Base-by-base conservation (phyloP, 1,284 basidiomycete genomes). In the Trichosporon sp. region DNA sequence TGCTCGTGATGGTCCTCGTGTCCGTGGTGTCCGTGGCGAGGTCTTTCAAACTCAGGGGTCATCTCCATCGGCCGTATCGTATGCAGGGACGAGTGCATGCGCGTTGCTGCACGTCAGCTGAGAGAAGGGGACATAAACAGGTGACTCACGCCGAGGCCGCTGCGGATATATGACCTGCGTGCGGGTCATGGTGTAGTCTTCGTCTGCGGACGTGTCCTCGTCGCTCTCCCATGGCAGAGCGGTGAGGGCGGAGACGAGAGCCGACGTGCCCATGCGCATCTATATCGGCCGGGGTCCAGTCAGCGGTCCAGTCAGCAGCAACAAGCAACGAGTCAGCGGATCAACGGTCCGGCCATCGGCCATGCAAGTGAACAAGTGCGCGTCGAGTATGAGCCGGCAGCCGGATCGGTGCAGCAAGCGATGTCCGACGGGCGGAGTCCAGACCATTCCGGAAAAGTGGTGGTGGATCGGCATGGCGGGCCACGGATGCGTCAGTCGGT, bases 261-360 rank as follows among this genome's bases (percentile, higher is more conserved):
- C 76, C 4, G 77, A 78, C 14, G 76, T 73, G 14, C 77, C 77
- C 72, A 76, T 74, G 16, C 73, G 74, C 32, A 75, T 73, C 77
- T 80, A 21, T 54, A 21, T 23, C 25, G 25, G 23, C 11, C n/a
- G n/a, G n/a, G n/a, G n/a, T n/a, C n/a, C n/a, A n/a, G n/a, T n/a
- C n/a, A n/a, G n/a, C n/a, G n/a, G n/a, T n/a, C n/a, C n/a, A 34
- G 33, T 13, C 7, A 34, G 33, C 33, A 13, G 7, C 33, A 34
- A 13, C 33, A 13, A 13, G 33, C 33, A 34, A 13, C 33, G 33
- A 34, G 7, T 34, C 36, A 14, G 36, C 36, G 36, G 16, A 19
- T 16, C 37, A 19, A 19, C n/a, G n/a, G 19, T 13, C 25, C n/a
- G n/a, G n/a, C 16, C 23, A 7, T 52, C 46, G 46, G 46, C 11